Evolutionary conservation across 2,329 filamentous ascomycete species (phyloP), one percentile per base, ranked within the genome.

Genomic region (Aspergillus sp.): DNA sequence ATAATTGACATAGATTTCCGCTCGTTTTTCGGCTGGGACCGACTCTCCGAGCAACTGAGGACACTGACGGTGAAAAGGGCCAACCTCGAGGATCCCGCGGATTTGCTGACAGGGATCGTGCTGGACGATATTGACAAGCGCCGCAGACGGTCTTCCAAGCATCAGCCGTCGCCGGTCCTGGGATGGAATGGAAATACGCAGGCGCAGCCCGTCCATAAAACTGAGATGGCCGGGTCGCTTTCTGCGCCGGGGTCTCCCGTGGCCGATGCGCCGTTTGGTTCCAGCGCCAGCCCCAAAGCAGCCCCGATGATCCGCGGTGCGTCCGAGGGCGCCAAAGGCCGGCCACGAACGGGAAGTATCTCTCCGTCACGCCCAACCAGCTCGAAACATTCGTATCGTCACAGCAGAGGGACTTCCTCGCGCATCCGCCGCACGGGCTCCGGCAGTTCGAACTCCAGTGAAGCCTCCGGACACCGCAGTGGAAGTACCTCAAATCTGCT

Each of bases 21-120:
- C 56, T 92, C 96, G 64, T 97, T 97, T 75, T 96, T 91, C 73
- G 94, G 94, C 53, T 99, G 94, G 94, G 93, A 99, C 70, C 86
- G 89, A 53, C 76, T 97, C 51, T 89, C 94, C 7, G 94, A 99
- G 68, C 92, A 97, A 71, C 77, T 99, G 57, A 87, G 91, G 54
- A 95, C 91, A 57, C 79, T 99, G 58, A 94, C 89, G 2, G 79
- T 99, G 59, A 96, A 91, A 75, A 86, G 91, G 61, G 93, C 89
- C 50, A 86, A 87, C 58, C 81, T 99, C 42, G 91, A 97, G 58
- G 92, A 99, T 66, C 91, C 91, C 3, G 87, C 88, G 16, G 94
- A 97, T 68, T 82, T 99, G 36, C 78, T 97, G 45, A 89, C 94
- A 58, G 88, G 95, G 63, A 95, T 99, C 61, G 92, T 99, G 21